These are phyloP conservation scores for Pochonia chlamydosporia DNA, from an alignment of 2,329 filamentous ascomycete species.

Conservation along the genomic window DNA sequence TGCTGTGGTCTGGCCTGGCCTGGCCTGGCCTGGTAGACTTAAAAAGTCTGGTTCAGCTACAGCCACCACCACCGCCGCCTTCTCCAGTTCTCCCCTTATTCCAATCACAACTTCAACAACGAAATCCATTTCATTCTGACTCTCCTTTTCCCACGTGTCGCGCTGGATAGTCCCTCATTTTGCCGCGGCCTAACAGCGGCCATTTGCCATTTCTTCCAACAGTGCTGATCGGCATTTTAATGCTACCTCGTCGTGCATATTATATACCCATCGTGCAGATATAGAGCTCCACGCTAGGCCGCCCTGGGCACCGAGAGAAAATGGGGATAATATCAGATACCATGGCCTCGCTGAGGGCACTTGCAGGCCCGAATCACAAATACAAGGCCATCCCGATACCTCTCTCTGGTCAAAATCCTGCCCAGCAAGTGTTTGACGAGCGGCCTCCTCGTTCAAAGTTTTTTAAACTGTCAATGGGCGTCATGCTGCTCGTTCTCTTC, in stretches of 20 bases:
- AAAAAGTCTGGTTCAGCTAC: too few relatives aligned
- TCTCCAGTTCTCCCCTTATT: too few relatives aligned
- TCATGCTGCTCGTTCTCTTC: constrained; percentile 10
- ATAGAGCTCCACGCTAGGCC: neutral
- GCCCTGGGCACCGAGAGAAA: neutral
- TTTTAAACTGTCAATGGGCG: constrained; percentile 12
- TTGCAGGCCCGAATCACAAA: constrained; percentile 17
- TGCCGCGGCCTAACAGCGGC: too few relatives aligned
- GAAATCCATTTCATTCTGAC: too few relatives aligned
- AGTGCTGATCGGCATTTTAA: neutral
- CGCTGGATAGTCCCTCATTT: too few relatives aligned
- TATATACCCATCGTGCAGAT: neutral
- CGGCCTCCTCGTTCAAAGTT: constrained; percentile 7
- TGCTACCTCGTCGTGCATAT: too few relatives aligned
- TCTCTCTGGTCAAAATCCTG: neutral
- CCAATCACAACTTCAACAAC: too few relatives aligned
- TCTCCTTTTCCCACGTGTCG: too few relatives aligned
- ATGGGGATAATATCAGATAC: constrained; percentile 8
- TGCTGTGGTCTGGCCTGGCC: too few relatives aligned
- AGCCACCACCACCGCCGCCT: too few relatives aligned
- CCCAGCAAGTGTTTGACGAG: neutral
- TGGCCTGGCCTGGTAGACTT: too few relatives aligned
- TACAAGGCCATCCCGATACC: constrained; percentile 22
- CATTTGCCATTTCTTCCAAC: neutral
- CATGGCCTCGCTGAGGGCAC: constrained; percentile 11